phyloP scores from a whole-genome alignment of 345 rosid genomes.

The Pistacia atlantica region DNA sequence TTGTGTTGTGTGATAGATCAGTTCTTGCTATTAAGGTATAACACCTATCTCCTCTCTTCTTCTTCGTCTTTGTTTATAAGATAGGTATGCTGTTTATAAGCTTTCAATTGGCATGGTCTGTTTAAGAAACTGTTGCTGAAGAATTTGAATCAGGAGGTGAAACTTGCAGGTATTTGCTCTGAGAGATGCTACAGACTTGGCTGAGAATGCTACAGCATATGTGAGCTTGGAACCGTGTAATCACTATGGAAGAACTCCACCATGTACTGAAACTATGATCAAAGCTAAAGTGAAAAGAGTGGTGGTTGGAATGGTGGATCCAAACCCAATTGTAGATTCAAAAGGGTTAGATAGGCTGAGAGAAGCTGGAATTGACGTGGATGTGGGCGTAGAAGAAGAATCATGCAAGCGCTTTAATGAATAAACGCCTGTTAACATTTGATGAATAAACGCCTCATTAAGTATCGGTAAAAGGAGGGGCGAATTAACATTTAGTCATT shows the following conservation, averaged over 20 bases:
- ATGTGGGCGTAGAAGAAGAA: conserved; percentile 74
- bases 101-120: too few species aligned
- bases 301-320: conserved; percentile 85
- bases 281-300: conserved; percentile 82
- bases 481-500: conserved; percentile 4
- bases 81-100: too few species aligned
- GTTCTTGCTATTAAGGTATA: too few species aligned
- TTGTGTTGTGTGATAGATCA: too few species aligned
- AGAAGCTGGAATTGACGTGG: conserved; percentile 70
- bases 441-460: too few species aligned
- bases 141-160: conserved; percentile 6
- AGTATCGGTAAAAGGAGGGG: not conserved
- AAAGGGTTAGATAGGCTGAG: conserved; percentile 59
- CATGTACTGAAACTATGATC: conserved; percentile 80
- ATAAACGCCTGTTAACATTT: too few species aligned
- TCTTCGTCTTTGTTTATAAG: too few species aligned
- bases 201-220: conserved; percentile 79
- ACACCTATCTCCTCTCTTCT: too few species aligned
- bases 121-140: not conserved
- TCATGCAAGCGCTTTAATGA: conserved; percentile 82
- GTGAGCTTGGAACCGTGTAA: conserved; percentile 95
- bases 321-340: conserved; percentile 88
- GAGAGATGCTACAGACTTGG: conserved; percentile 75
- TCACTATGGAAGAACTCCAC: conserved; percentile 92
- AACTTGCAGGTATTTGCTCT: conserved; percentile 71